Evolutionary conservation across 768 basidiomycete genomes (phyloP).

Genomic region (Exidia glandulosa): DNA sequence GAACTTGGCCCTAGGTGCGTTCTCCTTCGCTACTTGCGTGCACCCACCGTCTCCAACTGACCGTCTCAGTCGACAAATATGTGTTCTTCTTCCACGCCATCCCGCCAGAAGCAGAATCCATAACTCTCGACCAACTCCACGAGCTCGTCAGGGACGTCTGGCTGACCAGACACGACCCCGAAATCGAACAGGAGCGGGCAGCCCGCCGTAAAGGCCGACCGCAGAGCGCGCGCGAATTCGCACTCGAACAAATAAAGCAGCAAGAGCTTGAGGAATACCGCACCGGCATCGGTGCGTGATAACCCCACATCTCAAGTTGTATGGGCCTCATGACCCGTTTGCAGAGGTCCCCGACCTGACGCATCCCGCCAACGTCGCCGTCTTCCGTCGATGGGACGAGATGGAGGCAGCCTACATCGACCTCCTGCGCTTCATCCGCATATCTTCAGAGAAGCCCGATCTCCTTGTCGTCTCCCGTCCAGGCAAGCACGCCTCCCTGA

Average conservation of each 20-base stretch:
- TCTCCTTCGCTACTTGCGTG: not conserved
- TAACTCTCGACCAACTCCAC: conserved; percentile 60
- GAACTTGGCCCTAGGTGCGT: conserved; percentile 41
- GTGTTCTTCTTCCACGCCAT: conserved; percentile 67
- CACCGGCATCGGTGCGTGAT: conserved; percentile 62
- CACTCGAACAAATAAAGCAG: conserved; percentile 59
- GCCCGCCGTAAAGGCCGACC: conserved; percentile 63
- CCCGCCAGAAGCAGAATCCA: conserved; percentile 41
- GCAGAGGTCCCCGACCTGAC: conserved; percentile 75
- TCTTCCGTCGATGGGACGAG: conserved; percentile 73
- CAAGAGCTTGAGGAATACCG: conserved; percentile 63
- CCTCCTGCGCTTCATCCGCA: conserved; percentile 64
- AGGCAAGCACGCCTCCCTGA: not conserved
- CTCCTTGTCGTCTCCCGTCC: conserved; percentile 25
- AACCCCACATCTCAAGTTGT: conserved; percentile 1
- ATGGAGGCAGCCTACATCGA: conserved; percentile 60
- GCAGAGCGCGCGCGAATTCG: conserved; percentile 54
- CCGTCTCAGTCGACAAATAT: conserved; percentile 48
- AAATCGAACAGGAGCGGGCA: conserved; percentile 48
- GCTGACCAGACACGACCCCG: conserved; percentile 60
- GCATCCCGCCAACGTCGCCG: conserved; percentile 50
- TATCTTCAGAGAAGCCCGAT: conserved; percentile 46
- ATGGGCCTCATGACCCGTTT: not conserved
- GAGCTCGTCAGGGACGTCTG: conserved; percentile 52
- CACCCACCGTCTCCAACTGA: not conserved